Base-by-base conservation (phyloP, 306 rosid species). In the Fragaria vesca region DNA sequence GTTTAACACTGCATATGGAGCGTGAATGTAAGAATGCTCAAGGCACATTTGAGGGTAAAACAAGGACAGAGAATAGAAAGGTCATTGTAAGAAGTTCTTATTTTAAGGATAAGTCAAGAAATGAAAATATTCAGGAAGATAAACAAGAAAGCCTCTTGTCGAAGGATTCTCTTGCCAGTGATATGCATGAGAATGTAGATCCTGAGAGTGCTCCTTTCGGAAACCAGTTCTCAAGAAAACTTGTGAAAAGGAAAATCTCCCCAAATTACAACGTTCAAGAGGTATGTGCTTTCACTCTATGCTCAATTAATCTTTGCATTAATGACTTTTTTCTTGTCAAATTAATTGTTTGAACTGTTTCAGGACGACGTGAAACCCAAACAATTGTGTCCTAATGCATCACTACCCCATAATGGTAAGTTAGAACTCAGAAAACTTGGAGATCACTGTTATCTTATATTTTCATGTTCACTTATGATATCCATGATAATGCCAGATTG, bases 21-120 rank as follows among this genome's bases (percentile, higher is more conserved):
- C 81, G 72, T 21, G 92, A 86, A 60, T 75, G 48, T 51, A 77
- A 75, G 40, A 78, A 71, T 74, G 69, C 78, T 63, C 77, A 85
- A 45, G 86, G 76, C 65, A 50, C 69, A n/a, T 36, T 38, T 55
- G 92, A 89, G 77, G 85, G 81, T 63, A 82, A 90, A 78, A 70
- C 80, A 66, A 86, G 80, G 80, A 86, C 65, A 75, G 89, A 74
- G 52, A 88, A 77, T 45, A 87, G 88, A 83, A 92, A 86, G 88
- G 87, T 82, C 68, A 80, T 85, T 65, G 86, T 90, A 66, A 92
- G 95, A 84, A 92, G 98, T 82, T 71, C 88, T 45, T 86, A 89
- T 81, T 92, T 92, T 73, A 90, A 81, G 87, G 86, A 78, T 47
- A 92, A 91, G 81, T 74, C 81, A 18, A 81, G 68, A 69, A 83